These are phyloP conservation scores for Asparagopsis taxiformis DNA, from an alignment of 31 red algal genomes.

Conservation along the genomic window DNA sequence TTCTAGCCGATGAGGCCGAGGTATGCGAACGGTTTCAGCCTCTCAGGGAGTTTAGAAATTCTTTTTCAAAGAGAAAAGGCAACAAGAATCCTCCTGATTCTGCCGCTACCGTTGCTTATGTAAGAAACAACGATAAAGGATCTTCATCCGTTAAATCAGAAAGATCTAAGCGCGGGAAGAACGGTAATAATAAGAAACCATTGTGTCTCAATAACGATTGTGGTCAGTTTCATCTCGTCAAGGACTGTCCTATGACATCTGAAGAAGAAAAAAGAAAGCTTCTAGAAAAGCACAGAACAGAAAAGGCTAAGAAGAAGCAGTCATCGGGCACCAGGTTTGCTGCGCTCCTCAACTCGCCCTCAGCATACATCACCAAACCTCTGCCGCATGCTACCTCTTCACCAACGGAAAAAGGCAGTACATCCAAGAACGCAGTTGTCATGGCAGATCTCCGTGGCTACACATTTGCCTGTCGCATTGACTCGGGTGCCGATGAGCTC, in stretches of 20 bases:
- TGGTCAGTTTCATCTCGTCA: slow-evolving; percentile 21
- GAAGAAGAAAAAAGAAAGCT: not conserved
- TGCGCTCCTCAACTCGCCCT: too few relatives aligned
- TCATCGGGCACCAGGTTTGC: too few relatives aligned
- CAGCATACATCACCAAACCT: too few relatives aligned
- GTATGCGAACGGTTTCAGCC: too few relatives aligned
- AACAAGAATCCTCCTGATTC: not conserved
- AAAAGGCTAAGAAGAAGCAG: not conserved
- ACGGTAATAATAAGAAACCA: not conserved
- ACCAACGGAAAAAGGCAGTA: too few relatives aligned
- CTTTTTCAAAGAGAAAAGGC: not conserved
- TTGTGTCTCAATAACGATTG: not conserved
- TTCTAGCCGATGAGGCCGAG: not conserved
- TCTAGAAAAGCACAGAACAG: not conserved
- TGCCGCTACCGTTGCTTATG: not conserved
- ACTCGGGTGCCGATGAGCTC: slow-evolving; percentile 33
- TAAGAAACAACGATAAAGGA: not conserved
- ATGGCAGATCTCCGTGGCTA: not conserved
- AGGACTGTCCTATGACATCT: slow-evolving; percentile 8
- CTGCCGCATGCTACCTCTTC: too few relatives aligned
- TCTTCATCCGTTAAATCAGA: not conserved
- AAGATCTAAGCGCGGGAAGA: too few relatives aligned
- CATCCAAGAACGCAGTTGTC: too few relatives aligned
- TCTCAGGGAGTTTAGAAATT: not conserved
- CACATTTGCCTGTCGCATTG: slow-evolving; percentile 30